These are phyloP conservation scores for Rhododendron simsii DNA, from an alignment of 148 eudicot species.

Conservation along the genomic window DNA sequence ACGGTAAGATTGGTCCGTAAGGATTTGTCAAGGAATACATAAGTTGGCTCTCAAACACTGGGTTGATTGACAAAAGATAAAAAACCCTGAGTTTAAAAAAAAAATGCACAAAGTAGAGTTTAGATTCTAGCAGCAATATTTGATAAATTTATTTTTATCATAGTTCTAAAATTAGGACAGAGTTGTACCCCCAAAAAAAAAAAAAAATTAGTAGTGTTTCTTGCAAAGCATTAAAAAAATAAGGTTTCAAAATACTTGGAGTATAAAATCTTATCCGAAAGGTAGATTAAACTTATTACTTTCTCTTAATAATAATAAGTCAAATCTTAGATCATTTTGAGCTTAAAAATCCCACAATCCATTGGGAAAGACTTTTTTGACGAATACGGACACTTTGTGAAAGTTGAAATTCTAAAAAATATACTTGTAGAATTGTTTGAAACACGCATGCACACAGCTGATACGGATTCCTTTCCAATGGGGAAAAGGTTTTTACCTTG, in stretches of 20 bases:
- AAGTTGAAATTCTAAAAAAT: background rate
- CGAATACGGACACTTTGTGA: background rate
- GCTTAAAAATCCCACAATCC: background rate
- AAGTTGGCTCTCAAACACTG: background rate
- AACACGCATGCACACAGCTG: background rate
- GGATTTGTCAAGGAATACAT: background rate
- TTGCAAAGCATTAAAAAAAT: background rate
- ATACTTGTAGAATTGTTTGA: background rate
- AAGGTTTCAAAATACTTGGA: background rate
- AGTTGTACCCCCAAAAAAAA: background rate
- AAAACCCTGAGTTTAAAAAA: too few relatives aligned
- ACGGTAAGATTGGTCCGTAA: too few relatives aligned
- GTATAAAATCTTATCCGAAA: background rate
- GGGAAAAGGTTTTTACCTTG: background rate
- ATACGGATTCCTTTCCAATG: background rate
- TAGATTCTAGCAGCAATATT: background rate
- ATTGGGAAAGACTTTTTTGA: background rate
- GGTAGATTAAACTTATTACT: background rate
- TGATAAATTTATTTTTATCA: background rate
- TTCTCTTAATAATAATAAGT: too few relatives aligned
- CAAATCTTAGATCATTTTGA: background rate
- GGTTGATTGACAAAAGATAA: too few relatives aligned
- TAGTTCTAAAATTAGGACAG: background rate
- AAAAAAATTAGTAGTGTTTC: background rate
- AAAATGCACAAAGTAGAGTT: background rate